Evolutionary conservation across 73 alveolate genomes (phyloP).

Genomic region (Tetrahymena borealis): DNA sequence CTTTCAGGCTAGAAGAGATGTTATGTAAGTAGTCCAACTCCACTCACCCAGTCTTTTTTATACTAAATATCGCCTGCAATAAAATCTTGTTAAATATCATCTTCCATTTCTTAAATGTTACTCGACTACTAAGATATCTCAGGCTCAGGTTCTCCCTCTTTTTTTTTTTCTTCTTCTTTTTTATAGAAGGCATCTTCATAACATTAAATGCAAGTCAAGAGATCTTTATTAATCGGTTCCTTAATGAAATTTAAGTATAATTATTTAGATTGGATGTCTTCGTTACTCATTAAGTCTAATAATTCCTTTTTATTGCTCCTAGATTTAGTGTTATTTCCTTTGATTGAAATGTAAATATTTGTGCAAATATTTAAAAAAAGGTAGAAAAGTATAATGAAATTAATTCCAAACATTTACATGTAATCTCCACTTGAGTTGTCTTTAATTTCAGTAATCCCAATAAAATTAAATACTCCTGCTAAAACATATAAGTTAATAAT

Average conservation of each 20-base stretch:
- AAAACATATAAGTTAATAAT: background rate
- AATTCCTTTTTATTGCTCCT: background rate
- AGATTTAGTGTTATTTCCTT: background rate
- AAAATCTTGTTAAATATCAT: background rate
- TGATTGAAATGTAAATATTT: background rate
- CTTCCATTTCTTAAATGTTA: background rate
- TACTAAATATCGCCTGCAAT: background rate
- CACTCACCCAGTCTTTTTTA: background rate
- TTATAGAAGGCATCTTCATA: no score
- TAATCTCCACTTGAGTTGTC: background rate
- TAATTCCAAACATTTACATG: background rate
- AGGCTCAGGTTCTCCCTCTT: no score
- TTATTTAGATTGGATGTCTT: background rate
- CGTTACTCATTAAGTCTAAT: background rate
- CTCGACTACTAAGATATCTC: background rate
- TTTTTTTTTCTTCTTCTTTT: background rate
- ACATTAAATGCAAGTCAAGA: no score
- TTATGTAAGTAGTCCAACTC: background rate
- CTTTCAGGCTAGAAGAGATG: background rate
- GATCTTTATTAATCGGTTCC: no score
- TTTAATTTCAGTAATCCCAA: background rate
- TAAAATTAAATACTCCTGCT: background rate
- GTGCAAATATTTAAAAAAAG: background rate
- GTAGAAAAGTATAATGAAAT: background rate
- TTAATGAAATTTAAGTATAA: no score